phyloP scores from a whole-genome alignment of 2,329 filamentous ascomycete species.

The Emmonsiellopsis sp. region DNA sequence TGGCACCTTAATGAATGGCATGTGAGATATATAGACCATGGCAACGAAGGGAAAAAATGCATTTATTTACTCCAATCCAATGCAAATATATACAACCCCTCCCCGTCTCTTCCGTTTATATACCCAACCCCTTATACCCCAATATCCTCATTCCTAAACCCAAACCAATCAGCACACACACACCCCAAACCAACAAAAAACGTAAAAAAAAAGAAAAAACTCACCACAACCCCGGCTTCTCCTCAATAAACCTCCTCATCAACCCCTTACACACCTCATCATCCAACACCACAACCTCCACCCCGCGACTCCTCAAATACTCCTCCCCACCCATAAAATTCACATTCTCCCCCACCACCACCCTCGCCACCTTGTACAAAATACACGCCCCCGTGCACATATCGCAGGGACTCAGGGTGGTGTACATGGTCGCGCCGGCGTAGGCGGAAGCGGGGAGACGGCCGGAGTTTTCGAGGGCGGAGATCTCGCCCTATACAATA shows the following conservation, averaged over 20 bases:
- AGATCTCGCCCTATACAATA: constrained; percentile 57
- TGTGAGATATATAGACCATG: background rate
- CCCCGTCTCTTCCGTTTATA: background rate
- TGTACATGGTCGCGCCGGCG: constrained; percentile 71
- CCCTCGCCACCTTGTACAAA: constrained; percentile 63
- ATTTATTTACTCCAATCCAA: background rate
- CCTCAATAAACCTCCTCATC: constrained; percentile 63
- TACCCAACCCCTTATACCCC: constrained; percentile 33
- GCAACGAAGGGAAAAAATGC: background rate
- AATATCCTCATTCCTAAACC: constrained; percentile 50
- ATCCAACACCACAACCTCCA: constrained; percentile 65
- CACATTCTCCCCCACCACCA: constrained; percentile 70
- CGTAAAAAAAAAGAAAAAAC: constrained; percentile 17
- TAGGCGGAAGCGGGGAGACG: constrained; percentile 62
- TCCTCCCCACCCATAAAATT: constrained; percentile 66
- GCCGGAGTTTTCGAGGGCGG: constrained; percentile 65
- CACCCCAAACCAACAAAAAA: constrained; percentile 3
- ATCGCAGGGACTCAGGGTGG: constrained; percentile 68
- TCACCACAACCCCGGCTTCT: constrained; percentile 64
- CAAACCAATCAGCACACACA: constrained; percentile 10
- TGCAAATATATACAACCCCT: background rate
- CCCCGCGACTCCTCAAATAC: constrained; percentile 56
- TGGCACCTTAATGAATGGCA: background rate
- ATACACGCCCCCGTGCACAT: constrained; percentile 76
- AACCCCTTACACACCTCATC: constrained; percentile 56